phyloP scores from a whole-genome alignment of 495 filamentous ascomycete genomes.

The Pyronema domesticum region DNA sequence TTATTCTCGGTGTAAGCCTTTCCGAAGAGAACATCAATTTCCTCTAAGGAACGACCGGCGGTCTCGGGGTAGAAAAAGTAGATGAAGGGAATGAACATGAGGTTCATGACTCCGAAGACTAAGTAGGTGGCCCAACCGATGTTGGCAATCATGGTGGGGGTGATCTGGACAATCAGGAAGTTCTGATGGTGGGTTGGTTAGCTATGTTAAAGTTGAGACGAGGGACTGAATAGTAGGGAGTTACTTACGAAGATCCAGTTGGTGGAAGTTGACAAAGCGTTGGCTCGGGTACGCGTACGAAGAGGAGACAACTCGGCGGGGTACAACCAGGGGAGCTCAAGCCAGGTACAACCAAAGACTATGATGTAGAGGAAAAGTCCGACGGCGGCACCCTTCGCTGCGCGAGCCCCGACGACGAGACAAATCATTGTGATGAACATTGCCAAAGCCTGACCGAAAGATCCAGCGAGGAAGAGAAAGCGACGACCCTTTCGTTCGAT shows the following conservation, averaged over 20 bases:
- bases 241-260: constrained; percentile 24
- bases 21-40: constrained; percentile 25
- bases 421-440: constrained; percentile 57
- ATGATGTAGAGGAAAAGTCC: constrained; percentile 22
- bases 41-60: constrained; percentile 22
- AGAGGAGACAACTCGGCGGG: constrained; percentile 51
- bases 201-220: background rate
- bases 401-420: constrained; percentile 36
- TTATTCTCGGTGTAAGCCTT: background rate
- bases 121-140: constrained; percentile 26
- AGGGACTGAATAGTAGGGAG: constrained; percentile 31
- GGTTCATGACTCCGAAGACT: constrained; percentile 26
- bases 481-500: constrained; percentile 53
- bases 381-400: constrained; percentile 2
- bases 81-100: constrained; percentile 22
- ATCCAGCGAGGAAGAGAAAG: constrained; percentile 49
- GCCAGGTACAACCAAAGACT: constrained; percentile 5
- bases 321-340: constrained; percentile 35
- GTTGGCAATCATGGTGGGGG: constrained; percentile 23
- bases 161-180: constrained; percentile 28
- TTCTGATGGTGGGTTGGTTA: constrained; percentile 7
- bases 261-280: constrained; percentile 19
- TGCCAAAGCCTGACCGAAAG: constrained; percentile 43
- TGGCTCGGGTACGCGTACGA: constrained; percentile 51
- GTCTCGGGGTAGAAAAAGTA: constrained; percentile 27